A percentile compares a stretch with the other conserved stretches of the same genome.
Evolutionary conservation across 2,329 filamentous ascomycete genomes (phyloP).

Genomic region (Alternaria ethzedia): DNA sequence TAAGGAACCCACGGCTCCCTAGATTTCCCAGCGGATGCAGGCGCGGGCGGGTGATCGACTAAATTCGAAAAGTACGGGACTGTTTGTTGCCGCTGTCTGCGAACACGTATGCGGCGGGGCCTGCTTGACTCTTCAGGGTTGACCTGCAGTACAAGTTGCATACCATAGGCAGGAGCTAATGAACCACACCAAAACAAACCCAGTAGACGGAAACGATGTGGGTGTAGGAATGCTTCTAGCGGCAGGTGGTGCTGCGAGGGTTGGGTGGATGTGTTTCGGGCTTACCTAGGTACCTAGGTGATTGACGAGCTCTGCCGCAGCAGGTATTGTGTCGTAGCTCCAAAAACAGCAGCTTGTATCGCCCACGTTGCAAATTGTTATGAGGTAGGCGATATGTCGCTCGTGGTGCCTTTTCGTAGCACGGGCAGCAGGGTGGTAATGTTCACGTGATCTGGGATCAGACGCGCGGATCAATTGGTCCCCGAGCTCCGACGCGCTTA

Average conservation of each 20-base stretch:
- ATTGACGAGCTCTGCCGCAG: neutral
- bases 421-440: neutral
- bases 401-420: neutral
- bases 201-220: neutral
- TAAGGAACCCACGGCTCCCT: neutral
- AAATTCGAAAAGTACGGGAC: neutral
- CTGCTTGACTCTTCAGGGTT: neutral
- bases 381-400: neutral
- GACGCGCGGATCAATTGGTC: neutral
- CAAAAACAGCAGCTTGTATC: neutral
- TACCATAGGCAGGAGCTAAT: neutral
- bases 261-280: neutral
- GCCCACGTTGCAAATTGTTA: neutral
- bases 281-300: neutral
- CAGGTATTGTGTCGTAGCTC: neutral
- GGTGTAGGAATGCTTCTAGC: neutral
- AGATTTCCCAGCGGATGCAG: constrained; percentile 3
- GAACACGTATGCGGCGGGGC: neutral
- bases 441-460: neutral
- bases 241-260: neutral
- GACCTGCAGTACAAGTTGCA: neutral
- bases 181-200: neutral
- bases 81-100: constrained; percentile 1
- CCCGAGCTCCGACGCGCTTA: constrained; percentile 12
- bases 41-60: constrained; percentile 14